phyloP scores from a whole-genome alignment of 2,329 filamentous ascomycete species.

The Phialocephala subalpina region DNA sequence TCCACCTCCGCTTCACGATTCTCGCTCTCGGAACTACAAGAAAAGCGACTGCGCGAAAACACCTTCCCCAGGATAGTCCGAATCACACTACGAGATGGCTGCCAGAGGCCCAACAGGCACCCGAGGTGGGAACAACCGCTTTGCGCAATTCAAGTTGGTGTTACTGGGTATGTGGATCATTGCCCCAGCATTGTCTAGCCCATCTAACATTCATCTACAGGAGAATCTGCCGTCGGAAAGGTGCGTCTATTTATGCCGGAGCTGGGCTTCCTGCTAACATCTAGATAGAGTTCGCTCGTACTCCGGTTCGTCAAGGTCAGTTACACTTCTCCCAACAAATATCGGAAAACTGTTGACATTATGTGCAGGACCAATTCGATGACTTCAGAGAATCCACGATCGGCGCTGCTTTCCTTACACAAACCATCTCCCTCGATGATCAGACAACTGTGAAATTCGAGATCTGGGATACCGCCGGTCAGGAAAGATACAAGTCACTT shows the following conservation, averaged over 20 bases:
- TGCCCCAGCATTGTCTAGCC: background rate
- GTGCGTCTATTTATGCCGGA: conserved; percentile 54
- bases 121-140: conserved; percentile 78
- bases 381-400: conserved; percentile 54
- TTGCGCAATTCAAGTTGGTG: conserved; percentile 99
- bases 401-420: conserved; percentile 94
- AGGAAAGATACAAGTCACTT: conserved; percentile 98
- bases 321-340: conserved; percentile 15
- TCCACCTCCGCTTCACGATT: background rate
- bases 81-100: conserved; percentile 69
- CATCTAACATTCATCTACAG: conserved; percentile 60
- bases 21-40: background rate
- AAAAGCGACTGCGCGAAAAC: conserved; percentile 5
- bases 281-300: conserved; percentile 87
- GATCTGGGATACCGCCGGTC: conserved; percentile 98
- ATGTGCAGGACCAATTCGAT: conserved; percentile 92
- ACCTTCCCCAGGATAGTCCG: conserved; percentile 19
- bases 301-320: conserved; percentile 96
- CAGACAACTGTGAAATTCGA: conserved; percentile 99
- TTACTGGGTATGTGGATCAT: conserved; percentile 76
- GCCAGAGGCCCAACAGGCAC: conserved; percentile 74
- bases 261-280: conserved; percentile 30
- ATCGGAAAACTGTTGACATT: conserved; percentile 17
- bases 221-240: conserved; percentile 99
- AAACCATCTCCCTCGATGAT: conserved; percentile 98